These are phyloP conservation scores for Daphne laureola DNA, from an alignment of 441 rosid species.

Conservation along the genomic window DNA sequence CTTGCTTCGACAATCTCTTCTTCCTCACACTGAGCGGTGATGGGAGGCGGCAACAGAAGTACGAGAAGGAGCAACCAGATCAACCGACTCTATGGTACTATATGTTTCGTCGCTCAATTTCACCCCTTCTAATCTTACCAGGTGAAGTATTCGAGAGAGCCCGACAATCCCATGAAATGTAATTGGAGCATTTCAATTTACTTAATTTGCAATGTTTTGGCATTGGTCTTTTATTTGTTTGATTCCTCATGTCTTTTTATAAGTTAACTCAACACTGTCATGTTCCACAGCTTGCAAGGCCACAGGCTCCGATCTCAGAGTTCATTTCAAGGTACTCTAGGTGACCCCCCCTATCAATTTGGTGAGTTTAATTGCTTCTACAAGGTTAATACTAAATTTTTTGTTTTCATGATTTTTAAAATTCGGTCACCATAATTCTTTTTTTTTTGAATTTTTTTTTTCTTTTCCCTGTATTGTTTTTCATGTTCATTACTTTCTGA, in stretches of 20 bases:
- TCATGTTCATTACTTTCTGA: no score
- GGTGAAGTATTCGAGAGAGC: slow-evolving; percentile 84
- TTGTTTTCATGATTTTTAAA: no score
- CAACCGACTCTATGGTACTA: slow-evolving; percentile 34
- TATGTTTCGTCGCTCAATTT: not conserved
- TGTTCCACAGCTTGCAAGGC: slow-evolving; percentile 60
- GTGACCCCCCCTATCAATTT: no score
- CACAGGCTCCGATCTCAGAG: slow-evolving; percentile 63
- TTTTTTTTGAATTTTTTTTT: no score
- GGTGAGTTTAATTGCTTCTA: no score
- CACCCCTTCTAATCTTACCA: slow-evolving; percentile 6
- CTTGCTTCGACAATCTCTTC: no score
- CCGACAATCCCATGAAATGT: slow-evolving; percentile 68
- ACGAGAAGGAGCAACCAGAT: slow-evolving; percentile 10
- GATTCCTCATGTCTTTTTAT: not conserved
- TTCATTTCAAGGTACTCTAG: slow-evolving; percentile 71
- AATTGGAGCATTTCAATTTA: slow-evolving; percentile 9
- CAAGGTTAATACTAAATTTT: no score
- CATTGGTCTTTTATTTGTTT: not conserved
- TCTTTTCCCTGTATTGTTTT: no score
- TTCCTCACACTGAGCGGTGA: not conserved
- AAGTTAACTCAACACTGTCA: no score
- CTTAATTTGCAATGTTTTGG: not conserved
- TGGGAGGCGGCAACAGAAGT: no score
- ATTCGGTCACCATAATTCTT: no score